Percentiles rank a stretch among this genome's conserved stretches.
phyloP scores from a whole-genome alignment of 2,329 filamentous ascomycete genomes.

The Penicillium sp. region DNA sequence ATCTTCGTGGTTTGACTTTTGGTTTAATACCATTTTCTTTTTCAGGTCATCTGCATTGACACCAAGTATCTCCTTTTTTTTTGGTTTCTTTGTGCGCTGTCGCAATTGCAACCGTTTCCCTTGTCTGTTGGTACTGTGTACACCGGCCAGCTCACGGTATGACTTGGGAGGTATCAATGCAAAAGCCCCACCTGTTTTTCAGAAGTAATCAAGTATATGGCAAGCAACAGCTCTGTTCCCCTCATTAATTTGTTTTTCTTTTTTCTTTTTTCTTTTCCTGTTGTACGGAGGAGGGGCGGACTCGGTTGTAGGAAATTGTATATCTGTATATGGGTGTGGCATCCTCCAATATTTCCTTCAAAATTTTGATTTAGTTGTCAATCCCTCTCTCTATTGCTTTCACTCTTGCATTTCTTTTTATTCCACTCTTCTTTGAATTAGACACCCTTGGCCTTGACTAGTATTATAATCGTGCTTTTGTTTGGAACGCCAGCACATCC shows the following conservation, averaged over 20 bases:
- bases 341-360: conserved; percentile 7
- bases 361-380: not conserved
- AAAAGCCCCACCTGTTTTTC: conserved; percentile 33
- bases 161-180: conserved; percentile 16
- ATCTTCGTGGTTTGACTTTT: conserved; percentile 1
- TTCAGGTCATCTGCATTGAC: conserved; percentile 19
- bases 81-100: conserved; percentile 17
- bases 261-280: conserved; percentile 12
- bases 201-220: conserved; percentile 22
- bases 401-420: too few relatives aligned
- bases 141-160: conserved; percentile 18
- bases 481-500: conserved; percentile 1
- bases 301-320: conserved; percentile 14
- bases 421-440: not conserved
- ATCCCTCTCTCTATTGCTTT: not conserved
- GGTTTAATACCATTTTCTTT: conserved; percentile 2
- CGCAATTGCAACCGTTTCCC: conserved; percentile 16
- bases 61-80: not conserved
- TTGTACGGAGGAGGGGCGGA: conserved; percentile 11
- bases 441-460: not conserved
- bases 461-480: not conserved
- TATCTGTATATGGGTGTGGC: conserved; percentile 17
- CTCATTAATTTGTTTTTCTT: conserved; percentile 12
- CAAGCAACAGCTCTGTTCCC: conserved; percentile 13
- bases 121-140: conserved; percentile 3